Conservation (phyloP, 495 filamentous ascomycete genomes). For the Jackrogersella multiformis region DNA sequence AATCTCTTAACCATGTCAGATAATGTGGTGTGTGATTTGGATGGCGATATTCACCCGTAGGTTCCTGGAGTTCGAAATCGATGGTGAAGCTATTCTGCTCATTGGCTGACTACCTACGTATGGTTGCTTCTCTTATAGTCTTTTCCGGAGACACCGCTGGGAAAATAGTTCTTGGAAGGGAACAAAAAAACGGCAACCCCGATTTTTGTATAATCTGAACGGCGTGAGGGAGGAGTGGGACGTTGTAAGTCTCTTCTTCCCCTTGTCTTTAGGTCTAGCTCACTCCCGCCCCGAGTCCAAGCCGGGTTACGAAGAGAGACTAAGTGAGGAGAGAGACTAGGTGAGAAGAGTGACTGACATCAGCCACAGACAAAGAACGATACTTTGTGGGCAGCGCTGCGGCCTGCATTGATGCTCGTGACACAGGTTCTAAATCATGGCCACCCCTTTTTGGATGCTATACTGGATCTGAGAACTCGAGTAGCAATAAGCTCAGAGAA, state of each 20-base stretch:
- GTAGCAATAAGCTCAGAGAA: not conserved
- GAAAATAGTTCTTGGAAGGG: not conserved
- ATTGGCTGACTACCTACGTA: not conserved
- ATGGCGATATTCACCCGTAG: slow-evolving; percentile 37
- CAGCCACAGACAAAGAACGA: slow-evolving; percentile 37
- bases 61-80: not conserved
- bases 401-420: slow-evolving; percentile 45
- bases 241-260: slow-evolving; percentile 26
- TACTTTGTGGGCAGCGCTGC: slow-evolving; percentile 46
- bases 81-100: not conserved
- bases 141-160: slow-evolving; percentile 25
- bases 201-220: slow-evolving; percentile 41
- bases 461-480: slow-evolving; percentile 39
- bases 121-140: not conserved
- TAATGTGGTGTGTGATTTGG: slow-evolving; percentile 28
- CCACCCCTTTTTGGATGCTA: slow-evolving; percentile 28
- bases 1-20: slow-evolving; percentile 31
- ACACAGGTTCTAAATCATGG: slow-evolving; percentile 31
- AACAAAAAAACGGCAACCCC: slow-evolving; percentile 1
- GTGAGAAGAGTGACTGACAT: not conserved
- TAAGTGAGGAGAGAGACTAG: not conserved
- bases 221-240: slow-evolving; percentile 40
- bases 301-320: too few species aligned
- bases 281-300: too few species aligned
- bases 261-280: too few species aligned